Evolutionary conservation across 768 basidiomycete genomes (phyloP).

Genomic region (Mycena belliarum): DNA sequence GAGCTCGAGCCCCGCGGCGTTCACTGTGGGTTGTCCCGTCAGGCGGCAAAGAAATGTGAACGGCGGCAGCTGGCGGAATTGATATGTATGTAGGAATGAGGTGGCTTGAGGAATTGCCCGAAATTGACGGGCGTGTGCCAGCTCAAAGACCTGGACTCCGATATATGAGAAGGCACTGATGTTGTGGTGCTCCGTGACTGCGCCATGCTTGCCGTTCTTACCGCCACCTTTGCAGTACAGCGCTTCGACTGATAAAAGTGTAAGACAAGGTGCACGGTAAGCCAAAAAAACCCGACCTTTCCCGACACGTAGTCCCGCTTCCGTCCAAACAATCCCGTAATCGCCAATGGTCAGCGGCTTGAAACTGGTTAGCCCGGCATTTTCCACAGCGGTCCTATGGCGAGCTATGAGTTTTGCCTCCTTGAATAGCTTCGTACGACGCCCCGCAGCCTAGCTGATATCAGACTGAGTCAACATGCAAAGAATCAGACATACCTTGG

Average conservation of each 20-base stretch:
- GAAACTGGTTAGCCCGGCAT: neutral
- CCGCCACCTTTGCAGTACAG: conserved; percentile 2
- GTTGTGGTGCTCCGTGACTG: neutral
- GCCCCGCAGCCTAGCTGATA: neutral
- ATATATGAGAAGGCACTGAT: neutral
- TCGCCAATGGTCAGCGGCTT: neutral
- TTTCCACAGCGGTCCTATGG: neutral
- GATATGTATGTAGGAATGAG: neutral
- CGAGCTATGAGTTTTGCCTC: neutral
- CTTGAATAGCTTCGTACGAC: neutral
- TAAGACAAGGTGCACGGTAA: too few relatives aligned
- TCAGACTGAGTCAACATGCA: neutral
- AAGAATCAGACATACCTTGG: neutral
- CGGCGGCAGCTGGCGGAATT: neutral
- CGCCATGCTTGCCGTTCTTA: conserved; percentile 4
- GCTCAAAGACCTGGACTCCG: neutral
- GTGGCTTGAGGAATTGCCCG: neutral
- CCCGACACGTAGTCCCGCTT: neutral
- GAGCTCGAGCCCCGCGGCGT: too few relatives aligned
- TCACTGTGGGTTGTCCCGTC: too few relatives aligned
- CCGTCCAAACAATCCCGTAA: conserved; percentile 1
- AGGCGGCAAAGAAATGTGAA: too few relatives aligned
- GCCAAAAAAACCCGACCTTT: neutral
- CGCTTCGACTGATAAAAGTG: neutral
- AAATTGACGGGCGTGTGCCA: neutral